These are phyloP conservation scores for Chenopodium formosanum DNA, from an alignment of 148 eudicot genomes.

Conservation along the genomic window DNA sequence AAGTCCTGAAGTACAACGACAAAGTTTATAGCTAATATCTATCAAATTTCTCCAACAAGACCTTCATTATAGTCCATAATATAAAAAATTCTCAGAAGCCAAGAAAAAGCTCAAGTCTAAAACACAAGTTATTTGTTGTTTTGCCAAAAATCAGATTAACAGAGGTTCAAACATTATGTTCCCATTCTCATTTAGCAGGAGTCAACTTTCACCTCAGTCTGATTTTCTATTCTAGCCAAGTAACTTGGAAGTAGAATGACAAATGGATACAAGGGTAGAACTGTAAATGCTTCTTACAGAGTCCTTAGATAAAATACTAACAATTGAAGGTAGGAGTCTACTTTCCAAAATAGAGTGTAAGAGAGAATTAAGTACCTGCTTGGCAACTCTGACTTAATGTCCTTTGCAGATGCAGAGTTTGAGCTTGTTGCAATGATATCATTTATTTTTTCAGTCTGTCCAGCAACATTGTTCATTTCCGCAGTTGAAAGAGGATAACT, in stretches of 20 bases:
- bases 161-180: not conserved
- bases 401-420: slow-evolving; percentile 26
- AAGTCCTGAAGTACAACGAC: not conserved
- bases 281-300: not conserved
- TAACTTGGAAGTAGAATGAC: not conserved
- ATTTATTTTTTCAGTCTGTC: slow-evolving; percentile 26
- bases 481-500: slow-evolving; percentile 31
- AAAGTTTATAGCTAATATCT: not conserved
- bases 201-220: not conserved
- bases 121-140: not conserved
- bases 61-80: not conserved
- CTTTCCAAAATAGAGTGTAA: not conserved
- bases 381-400: slow-evolving; percentile 30
- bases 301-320: not conserved
- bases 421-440: slow-evolving; percentile 30
- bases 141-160: not conserved
- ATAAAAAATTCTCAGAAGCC: not conserved
- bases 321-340: not conserved
- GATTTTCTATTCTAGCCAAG: not conserved
- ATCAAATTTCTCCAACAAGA: not conserved
- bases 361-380: slow-evolving; percentile 45
- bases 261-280: not conserved
- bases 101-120: not conserved
- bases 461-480: slow-evolving; percentile 24
- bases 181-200: not conserved